These are phyloP conservation scores for Raffaelea ambrosiae DNA, from an alignment of 2,329 filamentous ascomycete genomes.

Conservation along the genomic window DNA sequence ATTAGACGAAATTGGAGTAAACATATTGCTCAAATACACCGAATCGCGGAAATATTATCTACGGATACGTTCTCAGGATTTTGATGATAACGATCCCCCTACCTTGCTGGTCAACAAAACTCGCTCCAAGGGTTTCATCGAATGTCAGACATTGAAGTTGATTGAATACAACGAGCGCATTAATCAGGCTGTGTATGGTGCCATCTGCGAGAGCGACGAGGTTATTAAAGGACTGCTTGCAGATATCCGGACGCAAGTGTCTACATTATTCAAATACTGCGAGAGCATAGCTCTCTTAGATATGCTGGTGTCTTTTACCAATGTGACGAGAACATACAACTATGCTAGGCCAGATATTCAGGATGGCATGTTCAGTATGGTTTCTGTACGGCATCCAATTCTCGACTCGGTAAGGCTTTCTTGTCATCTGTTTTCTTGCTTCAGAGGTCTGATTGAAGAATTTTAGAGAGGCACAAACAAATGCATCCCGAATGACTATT, in stretches of 20 bases:
- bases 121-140: slow-evolving; percentile 63
- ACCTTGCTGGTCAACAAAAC: slow-evolving; percentile 63
- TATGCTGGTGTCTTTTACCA: slow-evolving; percentile 71
- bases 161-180: slow-evolving; percentile 75
- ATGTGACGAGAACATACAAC: slow-evolving; percentile 52
- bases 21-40: slow-evolving; percentile 57
- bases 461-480: slow-evolving; percentile 30
- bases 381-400: slow-evolving; percentile 69
- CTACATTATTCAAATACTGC: slow-evolving; percentile 71
- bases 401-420: slow-evolving; percentile 55
- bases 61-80: slow-evolving; percentile 51
- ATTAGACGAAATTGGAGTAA: slow-evolving; percentile 8
- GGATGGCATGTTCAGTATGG: slow-evolving; percentile 57
- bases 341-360: slow-evolving; percentile 61
- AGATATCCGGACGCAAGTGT: slow-evolving; percentile 62
- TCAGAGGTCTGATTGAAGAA: neutral
- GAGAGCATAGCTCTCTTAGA: slow-evolving; percentile 83
- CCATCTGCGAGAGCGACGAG: slow-evolving; percentile 72
- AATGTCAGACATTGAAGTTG: slow-evolving; percentile 80
- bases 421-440: slow-evolving; percentile 12
- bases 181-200: slow-evolving; percentile 72
- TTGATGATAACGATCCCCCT: slow-evolving; percentile 40
- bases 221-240: slow-evolving; percentile 64
- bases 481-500: slow-evolving; percentile 86
- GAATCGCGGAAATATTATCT: slow-evolving; percentile 73